Evolutionary conservation across 768 basidiomycete species (phyloP), one percentile per base, ranked within the genome.

Genomic region (Rhizopogon vesiculosus): DNA sequence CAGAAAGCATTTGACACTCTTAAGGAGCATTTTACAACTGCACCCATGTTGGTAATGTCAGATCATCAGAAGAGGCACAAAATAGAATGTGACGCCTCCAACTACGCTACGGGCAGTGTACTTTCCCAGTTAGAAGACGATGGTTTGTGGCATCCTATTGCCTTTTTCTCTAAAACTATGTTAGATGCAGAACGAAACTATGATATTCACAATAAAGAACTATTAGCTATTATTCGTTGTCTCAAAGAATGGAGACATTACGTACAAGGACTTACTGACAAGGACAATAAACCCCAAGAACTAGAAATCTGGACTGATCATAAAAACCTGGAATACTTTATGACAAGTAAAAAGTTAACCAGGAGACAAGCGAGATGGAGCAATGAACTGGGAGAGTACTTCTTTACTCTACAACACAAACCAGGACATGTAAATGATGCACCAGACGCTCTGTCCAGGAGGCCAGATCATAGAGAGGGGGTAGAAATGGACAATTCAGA

Each of bases 111-210:
- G 0, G 29, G 19, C 2, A 45, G 9, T 1, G 45, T 55, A 3
- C 54, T 55, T 1, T 39, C 35, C 16, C 43, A 45, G 15, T 3
- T 16, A 0, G n/a, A 40, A 7, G n/a, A 18, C 1, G 15, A 58
- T 1, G 61, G 59, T 18, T 54, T 58, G 5, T 42, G 66, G 53
- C 69, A 69, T 22, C 71, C 72, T 0, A 44, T 75, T 13, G 66
- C 64, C 0, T 77, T 64, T 55, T 58, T 59, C 42, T 74, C 71
- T 1, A 56, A 65, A 8, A 63, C 42, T 3, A 48, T 74, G 9
- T 43, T 61, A 0, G 48, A 59, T 8, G 61, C 74, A 0, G 74
- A 79, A 53, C 42, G 66, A n/a, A 78, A 77, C 60, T 79, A 79
- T 61, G 65, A 72, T 25, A 69, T 70, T 6, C 67, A 76, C 59